A percentile compares a stretch with the other conserved stretches of the same genome.
Conservation (phyloP, 352 stramenopile species). For the Phytophthora parvispora region DNA sequence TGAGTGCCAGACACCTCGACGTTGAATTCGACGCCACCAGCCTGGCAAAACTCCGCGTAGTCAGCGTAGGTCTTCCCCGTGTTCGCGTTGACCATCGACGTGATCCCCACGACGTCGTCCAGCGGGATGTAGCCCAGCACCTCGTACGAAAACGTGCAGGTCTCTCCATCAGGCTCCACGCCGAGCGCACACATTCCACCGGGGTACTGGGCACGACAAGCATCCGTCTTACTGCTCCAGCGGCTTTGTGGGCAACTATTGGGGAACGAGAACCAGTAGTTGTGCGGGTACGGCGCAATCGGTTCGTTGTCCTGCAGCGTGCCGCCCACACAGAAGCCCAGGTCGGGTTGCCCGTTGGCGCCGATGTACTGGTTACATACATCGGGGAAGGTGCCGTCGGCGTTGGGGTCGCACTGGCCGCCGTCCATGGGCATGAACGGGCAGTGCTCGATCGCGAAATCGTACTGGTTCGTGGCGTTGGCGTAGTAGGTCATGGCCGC, state of each 20-base stretch:
- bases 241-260: constrained; percentile 64
- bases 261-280: constrained; percentile 88
- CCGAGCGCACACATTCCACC: constrained; percentile 61
- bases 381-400: constrained; percentile 44
- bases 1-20: constrained; percentile 31
- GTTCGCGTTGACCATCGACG: constrained; percentile 53
- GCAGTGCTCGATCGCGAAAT: constrained; percentile 56
- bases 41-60: constrained; percentile 72
- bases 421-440: constrained; percentile 70
- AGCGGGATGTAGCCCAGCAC: constrained; percentile 69
- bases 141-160: constrained; percentile 73
- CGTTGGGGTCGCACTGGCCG: constrained; percentile 58
- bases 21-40: constrained; percentile 64
- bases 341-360: constrained; percentile 42
- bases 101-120: constrained; percentile 82
- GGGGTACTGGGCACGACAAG: constrained; percentile 44
- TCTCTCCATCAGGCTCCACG: constrained; percentile 62
- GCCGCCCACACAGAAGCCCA: constrained; percentile 63
- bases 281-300: constrained; percentile 78
- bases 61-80: constrained; percentile 49
- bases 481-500: constrained; percentile 58
- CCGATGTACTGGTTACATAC: constrained; percentile 69
- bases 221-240: constrained; percentile 54
- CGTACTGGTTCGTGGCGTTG: constrained; percentile 31
- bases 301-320: constrained; percentile 52